Conservation (phyloP, 2,329 filamentous ascomycete genomes). For the Dryadomyces sulphureus region DNA sequence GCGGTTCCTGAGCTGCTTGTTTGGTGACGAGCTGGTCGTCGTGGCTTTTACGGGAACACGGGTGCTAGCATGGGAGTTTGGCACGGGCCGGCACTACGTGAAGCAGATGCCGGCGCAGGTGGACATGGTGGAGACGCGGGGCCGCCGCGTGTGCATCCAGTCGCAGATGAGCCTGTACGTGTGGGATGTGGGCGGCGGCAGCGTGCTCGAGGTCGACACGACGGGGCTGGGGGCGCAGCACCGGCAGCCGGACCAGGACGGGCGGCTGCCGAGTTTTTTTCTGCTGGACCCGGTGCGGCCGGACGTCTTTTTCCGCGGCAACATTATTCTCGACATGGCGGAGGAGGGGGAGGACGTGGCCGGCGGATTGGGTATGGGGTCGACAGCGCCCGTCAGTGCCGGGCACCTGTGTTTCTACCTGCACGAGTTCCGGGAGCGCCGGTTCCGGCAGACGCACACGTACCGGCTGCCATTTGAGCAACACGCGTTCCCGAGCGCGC, state of each 20-base stretch:
- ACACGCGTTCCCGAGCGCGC: constrained; percentile 1
- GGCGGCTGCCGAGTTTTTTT: constrained; percentile 8
- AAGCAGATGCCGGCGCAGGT: constrained; percentile 7
- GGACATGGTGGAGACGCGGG: constrained; percentile 7
- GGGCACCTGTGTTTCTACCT: constrained; percentile 6
- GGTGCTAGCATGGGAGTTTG: constrained; percentile 8
- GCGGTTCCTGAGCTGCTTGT: neutral
- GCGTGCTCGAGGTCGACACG: constrained; percentile 5
- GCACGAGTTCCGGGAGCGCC: constrained; percentile 6
- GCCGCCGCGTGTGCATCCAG: constrained; percentile 7
- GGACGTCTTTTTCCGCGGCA: constrained; percentile 8
- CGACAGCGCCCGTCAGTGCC: neutral
- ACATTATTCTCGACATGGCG: constrained; percentile 3
- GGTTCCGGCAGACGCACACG: constrained; percentile 5
- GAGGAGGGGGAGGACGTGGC: neutral
- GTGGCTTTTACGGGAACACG: constrained; percentile 1
- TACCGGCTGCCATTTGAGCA: constrained; percentile 3
- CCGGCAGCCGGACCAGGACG: constrained; percentile 7
- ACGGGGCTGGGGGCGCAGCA: constrained; percentile 3
- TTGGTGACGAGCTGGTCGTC: constrained; percentile 9
- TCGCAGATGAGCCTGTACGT: constrained; percentile 4
- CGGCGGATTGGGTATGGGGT: neutral
- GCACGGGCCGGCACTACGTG: constrained; percentile 2
- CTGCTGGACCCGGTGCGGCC: constrained; percentile 5
- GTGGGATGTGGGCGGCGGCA: constrained; percentile 7